Conservation (phyloP, 2,329 filamentous ascomycete species). For the Ceratocystis cacaofunesta region DNA sequence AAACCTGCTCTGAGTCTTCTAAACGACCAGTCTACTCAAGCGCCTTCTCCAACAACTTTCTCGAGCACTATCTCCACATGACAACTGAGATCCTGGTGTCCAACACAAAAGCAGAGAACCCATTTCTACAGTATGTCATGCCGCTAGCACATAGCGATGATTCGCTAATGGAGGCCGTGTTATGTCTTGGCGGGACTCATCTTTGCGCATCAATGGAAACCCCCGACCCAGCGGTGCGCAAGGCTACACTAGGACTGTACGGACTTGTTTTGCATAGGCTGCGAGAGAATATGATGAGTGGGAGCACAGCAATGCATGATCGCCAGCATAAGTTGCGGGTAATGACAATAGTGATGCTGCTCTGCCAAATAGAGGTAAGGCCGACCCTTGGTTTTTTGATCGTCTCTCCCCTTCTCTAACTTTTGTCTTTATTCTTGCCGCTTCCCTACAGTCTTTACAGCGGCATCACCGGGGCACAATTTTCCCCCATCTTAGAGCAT, state of each 20-base stretch:
- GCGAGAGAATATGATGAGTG: conserved; percentile 14
- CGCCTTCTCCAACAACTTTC: conserved; percentile 13
- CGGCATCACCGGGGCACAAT: conserved; percentile 14
- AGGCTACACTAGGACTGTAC: conserved; percentile 13
- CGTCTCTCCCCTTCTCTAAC: neutral
- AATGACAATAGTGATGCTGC: conserved; percentile 16
- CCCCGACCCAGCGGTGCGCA: conserved; percentile 10
- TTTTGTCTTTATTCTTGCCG: neutral
- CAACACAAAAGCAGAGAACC: conserved; percentile 15
- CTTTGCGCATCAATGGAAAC: conserved; percentile 16
- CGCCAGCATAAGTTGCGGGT: conserved; percentile 13
- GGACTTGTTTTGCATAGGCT: conserved; percentile 12
- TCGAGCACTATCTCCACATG: conserved; percentile 16
- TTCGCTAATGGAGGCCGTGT: conserved; percentile 15
- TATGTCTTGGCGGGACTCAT: conserved; percentile 15
- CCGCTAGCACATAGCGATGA: conserved; percentile 15
- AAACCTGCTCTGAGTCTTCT: conserved; percentile 6
- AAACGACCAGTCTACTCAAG: conserved; percentile 9
- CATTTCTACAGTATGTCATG: conserved; percentile 16
- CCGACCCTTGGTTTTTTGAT: neutral
- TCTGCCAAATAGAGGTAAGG: conserved; percentile 15
- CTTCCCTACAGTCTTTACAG: conserved; percentile 11
- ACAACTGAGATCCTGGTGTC: conserved; percentile 17
- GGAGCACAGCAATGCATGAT: neutral
- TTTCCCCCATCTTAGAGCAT: conserved; percentile 15